Conservation (phyloP, 805 yeast species). For the Saturnispora serradocipensis region DNA sequence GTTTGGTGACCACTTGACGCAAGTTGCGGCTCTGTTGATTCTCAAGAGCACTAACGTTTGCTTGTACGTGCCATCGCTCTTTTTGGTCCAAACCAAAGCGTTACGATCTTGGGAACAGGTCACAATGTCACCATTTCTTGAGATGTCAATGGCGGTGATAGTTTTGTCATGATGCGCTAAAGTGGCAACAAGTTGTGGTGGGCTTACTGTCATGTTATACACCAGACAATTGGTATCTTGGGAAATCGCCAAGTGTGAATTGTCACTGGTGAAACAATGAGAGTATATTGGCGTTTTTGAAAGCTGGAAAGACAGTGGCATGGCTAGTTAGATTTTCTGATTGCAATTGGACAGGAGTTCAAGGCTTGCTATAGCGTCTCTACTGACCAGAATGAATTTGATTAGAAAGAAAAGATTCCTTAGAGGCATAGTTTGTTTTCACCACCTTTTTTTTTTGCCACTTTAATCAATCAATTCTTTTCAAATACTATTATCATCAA, state of each 20-base stretch:
- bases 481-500: background rate
- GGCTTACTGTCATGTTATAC: constrained; percentile 41
- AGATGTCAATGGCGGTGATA: constrained; percentile 89
- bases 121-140: constrained; percentile 80
- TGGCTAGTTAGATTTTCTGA: constrained; percentile 4
- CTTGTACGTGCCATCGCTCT: constrained; percentile 50
- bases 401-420: background rate
- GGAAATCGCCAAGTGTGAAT: constrained; percentile 63
- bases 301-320: constrained; percentile 45
- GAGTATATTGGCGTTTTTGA: constrained; percentile 85
- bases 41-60: constrained; percentile 89
- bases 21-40: constrained; percentile 91
- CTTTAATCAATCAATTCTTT: background rate
- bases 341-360: constrained; percentile 2
- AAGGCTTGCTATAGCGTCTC: constrained; percentile 20
- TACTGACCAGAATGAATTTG: constrained; percentile 16
- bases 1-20: constrained; percentile 88
- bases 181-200: constrained; percentile 55
- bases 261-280: constrained; percentile 75
- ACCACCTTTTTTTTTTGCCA: constrained; percentile 3
- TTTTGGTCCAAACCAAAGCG: constrained; percentile 91
- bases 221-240: constrained; percentile 69
- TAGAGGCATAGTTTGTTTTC: background rate
- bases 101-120: constrained; percentile 98
- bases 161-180: constrained; percentile 85